Base-by-base conservation (phyloP, 1,139 yeast genomes). In the Saccharomyces hybrid region DNA sequence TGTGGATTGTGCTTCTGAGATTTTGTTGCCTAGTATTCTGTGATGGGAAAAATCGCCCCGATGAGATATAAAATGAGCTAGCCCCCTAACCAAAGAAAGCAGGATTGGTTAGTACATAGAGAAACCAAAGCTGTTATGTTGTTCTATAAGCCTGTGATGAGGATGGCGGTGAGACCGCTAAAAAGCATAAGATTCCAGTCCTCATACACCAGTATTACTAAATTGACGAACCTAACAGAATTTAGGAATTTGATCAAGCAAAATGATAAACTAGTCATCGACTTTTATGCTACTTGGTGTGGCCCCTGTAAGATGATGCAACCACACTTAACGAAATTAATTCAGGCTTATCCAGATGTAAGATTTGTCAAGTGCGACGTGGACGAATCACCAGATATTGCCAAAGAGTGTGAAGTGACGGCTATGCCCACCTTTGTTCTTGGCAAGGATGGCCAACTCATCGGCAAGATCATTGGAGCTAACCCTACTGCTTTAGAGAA, bases 281-380 rank as follows among this genome's bases (percentile, higher is more conserved):
- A 89, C 71, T 89, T 88, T 71, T 85, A 80, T 67, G 97, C 96
- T 53, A 81, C 86, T 52, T 89, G 97, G 97, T 89, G 97, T 75
- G 96, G 93, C 54, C 97, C 97, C 47, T 89, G 97, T 75, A 86
- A 86, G 72, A 87, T 87, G 67, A 83, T 89, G 71, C 81, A 91
- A 34, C 97, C 97, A 57, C 72, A 83, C 61, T 74, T 88, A 63
- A 88, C 86, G 60, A 83, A 86, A 70, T 79, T 86, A 60, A 72
- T 76, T 41, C 69, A 74, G n/a, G 67, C 69, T 49, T 71, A 71
- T 60, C 77, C 69, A 55, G 71, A 73, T 58, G 86, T 83, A 49
- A 82, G 81, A 66, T 88, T 89, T 72, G 77, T 80, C 72, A 89
- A 89, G 73, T 83, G 88, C 55, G 95, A 88, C 66, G 90, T 88